phyloP scores from a whole-genome alignment of 2,329 filamentous ascomycete species.

The Venturia nashicola region DNA sequence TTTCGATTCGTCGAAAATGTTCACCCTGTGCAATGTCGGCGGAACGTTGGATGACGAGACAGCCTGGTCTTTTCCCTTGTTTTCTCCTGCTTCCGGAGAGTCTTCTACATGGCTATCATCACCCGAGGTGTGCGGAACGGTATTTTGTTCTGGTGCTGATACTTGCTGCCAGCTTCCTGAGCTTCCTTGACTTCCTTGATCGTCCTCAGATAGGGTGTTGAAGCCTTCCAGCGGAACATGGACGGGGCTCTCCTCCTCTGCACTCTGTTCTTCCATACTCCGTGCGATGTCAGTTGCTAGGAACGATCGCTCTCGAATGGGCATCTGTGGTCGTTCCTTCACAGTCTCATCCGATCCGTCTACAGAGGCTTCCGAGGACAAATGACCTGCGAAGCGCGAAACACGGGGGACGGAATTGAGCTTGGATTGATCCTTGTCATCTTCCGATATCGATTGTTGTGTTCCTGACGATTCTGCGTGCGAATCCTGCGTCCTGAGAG shows the following conservation, averaged over 20 bases:
- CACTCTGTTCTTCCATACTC: constrained; percentile 4
- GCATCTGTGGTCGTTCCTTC: constrained; percentile 31
- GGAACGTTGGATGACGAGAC: background rate
- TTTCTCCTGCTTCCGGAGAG: background rate
- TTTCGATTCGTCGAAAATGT: background rate
- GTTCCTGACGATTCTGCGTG: background rate
- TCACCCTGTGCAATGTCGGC: background rate
- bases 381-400: background rate
- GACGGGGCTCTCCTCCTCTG: background rate
- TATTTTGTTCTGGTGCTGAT: constrained; percentile 8
- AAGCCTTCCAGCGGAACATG: background rate
- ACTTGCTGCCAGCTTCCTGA: constrained; percentile 30
- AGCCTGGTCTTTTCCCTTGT: background rate
- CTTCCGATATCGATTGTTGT: background rate
- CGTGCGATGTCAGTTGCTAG: constrained; percentile 31
- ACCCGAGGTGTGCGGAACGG: background rate
- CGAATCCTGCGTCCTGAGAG: background rate
- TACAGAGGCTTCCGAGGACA: background rate
- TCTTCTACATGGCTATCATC: background rate
- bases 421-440: background rate
- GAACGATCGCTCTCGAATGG: constrained; percentile 30
- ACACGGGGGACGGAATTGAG: background rate
- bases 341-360: background rate
- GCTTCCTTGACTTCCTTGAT: constrained; percentile 15
- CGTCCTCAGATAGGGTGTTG: constrained; percentile 16